Evolutionary conservation across 495 filamentous ascomycete genomes (phyloP).

Genomic region (Xylaria curta): DNA sequence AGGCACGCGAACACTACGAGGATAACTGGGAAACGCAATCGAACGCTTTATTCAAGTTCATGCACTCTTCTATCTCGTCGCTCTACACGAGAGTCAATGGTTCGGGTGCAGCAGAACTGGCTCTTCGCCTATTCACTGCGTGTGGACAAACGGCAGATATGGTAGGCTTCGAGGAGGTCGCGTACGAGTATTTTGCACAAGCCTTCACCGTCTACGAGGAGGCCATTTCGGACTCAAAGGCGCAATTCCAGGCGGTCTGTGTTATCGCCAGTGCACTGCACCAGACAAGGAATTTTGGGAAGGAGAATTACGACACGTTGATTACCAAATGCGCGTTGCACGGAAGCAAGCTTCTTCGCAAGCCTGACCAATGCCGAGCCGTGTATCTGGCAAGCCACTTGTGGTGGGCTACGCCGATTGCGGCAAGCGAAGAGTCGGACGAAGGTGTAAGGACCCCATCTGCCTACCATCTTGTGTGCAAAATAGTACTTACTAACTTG

Average conservation of each 20-base stretch:
- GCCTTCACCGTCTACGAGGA: conserved; percentile 99
- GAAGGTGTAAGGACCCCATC: conserved; percentile 66
- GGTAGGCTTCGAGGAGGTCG: conserved; percentile 90
- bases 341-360: conserved; percentile 95
- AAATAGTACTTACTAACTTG: conserved; percentile 9
- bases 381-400: conserved; percentile 95
- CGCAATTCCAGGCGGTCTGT: conserved; percentile 97
- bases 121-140: conserved; percentile 84
- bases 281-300: conserved; percentile 82
- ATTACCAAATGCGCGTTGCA: conserved; percentile 98
- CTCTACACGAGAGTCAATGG: conserved; percentile 84
- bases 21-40: conserved; percentile 94
- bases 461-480: not conserved
- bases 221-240: conserved; percentile 89
- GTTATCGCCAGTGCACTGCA: conserved; percentile 90
- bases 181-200: conserved; percentile 98
- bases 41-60: conserved; percentile 90
- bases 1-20: conserved; percentile 89
- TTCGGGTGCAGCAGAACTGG: conserved; percentile 80
- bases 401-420: conserved; percentile 95
- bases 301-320: conserved; percentile 97
- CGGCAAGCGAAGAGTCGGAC: conserved; percentile 81
- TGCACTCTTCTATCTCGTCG: conserved; percentile 84
- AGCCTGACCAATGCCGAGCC: conserved; percentile 95
- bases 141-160: conserved; percentile 94